Percentiles rank a stretch among this genome's conserved stretches.
phyloP scores from a whole-genome alignment of 2,329 filamentous ascomycete genomes.

The Fulvia fulva region DNA sequence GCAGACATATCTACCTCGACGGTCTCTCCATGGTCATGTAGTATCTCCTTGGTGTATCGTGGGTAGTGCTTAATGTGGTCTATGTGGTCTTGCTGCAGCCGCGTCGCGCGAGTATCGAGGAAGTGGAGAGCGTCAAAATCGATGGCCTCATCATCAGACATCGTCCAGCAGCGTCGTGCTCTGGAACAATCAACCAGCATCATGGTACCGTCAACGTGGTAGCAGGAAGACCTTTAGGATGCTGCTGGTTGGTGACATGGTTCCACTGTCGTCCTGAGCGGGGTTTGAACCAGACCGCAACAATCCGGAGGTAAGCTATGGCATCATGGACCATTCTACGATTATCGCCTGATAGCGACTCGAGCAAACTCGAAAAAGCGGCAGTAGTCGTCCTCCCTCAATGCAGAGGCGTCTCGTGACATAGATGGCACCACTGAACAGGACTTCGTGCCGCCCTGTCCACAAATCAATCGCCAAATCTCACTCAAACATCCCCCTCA shows the following conservation, averaged over 20 bases:
- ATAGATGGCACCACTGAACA: neutral
- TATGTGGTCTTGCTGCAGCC: neutral
- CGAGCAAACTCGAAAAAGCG: neutral
- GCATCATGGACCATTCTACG: neutral
- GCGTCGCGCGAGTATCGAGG: neutral
- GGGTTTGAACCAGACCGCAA: neutral
- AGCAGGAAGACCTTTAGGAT: neutral
- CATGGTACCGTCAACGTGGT: neutral
- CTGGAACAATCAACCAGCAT: neutral
- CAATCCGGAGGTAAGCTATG: conserved; percentile 1
- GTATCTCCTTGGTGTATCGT: too few species aligned
- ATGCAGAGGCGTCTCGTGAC: neutral
- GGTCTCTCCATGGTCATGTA: too few species aligned
- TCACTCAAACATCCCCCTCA: conserved; percentile 15
- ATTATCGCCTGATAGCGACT: neutral
- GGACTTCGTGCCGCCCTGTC: neutral
- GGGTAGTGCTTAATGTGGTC: too few species aligned
- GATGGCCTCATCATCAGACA: neutral
- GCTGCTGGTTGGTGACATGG: neutral
- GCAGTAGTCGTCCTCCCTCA: neutral
- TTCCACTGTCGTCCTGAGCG: neutral
- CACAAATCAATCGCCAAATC: neutral
- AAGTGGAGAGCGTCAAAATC: neutral
- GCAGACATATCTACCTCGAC: neutral
- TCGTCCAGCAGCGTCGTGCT: neutral